Conservation (phyloP, 1,284 basidiomycete genomes). For the Cutaneotrichosporon sp. region DNA sequence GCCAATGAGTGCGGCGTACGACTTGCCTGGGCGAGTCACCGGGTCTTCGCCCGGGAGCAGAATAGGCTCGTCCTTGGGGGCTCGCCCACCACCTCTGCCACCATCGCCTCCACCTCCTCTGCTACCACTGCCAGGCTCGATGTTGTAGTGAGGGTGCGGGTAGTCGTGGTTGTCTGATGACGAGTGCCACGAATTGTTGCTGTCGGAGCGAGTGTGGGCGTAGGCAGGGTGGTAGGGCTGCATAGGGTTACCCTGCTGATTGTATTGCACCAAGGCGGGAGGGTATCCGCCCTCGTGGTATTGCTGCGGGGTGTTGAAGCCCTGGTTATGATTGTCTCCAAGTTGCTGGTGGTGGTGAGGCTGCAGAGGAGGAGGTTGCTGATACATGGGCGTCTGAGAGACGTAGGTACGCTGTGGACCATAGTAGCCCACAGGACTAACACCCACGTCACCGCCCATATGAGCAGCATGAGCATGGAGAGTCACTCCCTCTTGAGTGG, state of each 20-base stretch:
- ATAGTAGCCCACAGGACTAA: background rate
- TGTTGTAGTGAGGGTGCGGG: background rate
- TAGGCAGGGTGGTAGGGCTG: background rate
- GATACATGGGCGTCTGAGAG: background rate
- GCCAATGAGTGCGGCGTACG: constrained; percentile 47
- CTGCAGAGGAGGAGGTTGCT: background rate
- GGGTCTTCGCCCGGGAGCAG: constrained; percentile 39
- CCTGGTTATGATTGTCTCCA: background rate
- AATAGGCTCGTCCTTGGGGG: constrained; percentile 39
- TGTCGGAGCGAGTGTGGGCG: constrained; percentile 1
- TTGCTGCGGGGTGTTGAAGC: background rate
- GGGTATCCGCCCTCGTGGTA: background rate
- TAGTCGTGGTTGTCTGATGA: background rate
- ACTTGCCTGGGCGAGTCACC: constrained; percentile 39
- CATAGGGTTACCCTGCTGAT: background rate
- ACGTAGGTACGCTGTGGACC: background rate
- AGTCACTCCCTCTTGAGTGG: background rate
- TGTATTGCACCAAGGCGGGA: background rate
- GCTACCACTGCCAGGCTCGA: background rate
- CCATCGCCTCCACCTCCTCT: too few relatives aligned
- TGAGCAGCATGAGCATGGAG: background rate
- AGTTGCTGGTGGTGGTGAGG: constrained; percentile 1
- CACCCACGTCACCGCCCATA: background rate
- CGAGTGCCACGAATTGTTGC: background rate
- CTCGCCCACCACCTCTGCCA: too few relatives aligned